Base-by-base conservation (phyloP, 2,329 filamentous ascomycete species). In the Ophiostoma himal-ulmi region DNA sequence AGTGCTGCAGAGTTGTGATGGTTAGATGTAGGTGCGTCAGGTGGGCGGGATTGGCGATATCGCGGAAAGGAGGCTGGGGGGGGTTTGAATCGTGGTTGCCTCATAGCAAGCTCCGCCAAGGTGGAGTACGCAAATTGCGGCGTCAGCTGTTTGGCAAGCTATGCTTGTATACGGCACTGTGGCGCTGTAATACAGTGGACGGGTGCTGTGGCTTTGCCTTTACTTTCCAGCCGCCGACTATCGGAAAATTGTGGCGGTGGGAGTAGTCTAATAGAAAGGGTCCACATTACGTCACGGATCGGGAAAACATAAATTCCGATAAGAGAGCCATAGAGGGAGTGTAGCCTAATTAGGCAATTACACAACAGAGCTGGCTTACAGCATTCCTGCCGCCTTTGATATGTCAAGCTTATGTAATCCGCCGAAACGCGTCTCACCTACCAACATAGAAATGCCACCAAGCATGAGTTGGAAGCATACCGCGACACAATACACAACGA, bases 71-170 rank as follows among this genome's bases (percentile, higher is more conserved):
- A 48, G 69, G 67, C 52, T 70, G 67, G 69, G 71, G 69, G 71
- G 69, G 41, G 48, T 30, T 41, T 13, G 30, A 26, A 34, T 39
- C 48, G 26, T 41, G 54, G 57, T 22, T 70, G 68, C 70, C 70
- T 70, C 65, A 41, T 64, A 69, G 48, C 68, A n/a, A 70, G 70
- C 70, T 69, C 60, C 69, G 71, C 71, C 39, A 34, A 17, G 34
- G 39, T 64, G 36, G 54, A 69, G 26, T 68, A 66, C 71, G 69
- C 70, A 72, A 72, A 71, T 71, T 71, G 70, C 70, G 71, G 66
- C 71, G 70, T 70, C 66, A 71, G 65, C 70, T 39, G 20, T 22
- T 62, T 26, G 22, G 0, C n/a, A 22, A 57, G 52, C 44, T 48
- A 48, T 48, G 44, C 44, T 48, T 48, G n/a, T 48, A 48, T 48